Conservation (phyloP, 202 grass and related monocot species). For the Dendrocalamus latiflorus region DNA sequence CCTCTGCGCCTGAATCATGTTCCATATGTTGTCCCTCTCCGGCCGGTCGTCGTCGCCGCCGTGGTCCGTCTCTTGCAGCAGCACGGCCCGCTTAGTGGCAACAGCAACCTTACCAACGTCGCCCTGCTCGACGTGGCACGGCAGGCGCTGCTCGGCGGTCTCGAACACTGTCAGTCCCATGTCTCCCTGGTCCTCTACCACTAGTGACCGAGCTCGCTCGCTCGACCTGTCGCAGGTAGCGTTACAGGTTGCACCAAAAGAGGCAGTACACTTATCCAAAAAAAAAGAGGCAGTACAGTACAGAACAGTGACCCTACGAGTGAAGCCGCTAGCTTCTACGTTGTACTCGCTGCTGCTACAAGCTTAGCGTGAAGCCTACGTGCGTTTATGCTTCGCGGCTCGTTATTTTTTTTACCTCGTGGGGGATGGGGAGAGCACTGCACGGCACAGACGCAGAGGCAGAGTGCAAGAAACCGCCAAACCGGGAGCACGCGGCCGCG, state of each 20-base stretch:
- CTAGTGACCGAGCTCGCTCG: neutral
- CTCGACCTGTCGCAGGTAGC: slow-evolving; percentile 21
- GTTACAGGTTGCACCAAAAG: neutral
- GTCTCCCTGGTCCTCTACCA: neutral
- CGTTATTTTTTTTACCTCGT: neutral
- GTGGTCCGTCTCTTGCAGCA: slow-evolving; percentile 32
- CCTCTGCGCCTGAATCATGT: slow-evolving; percentile 59
- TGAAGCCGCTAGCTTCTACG: slow-evolving; percentile 10
- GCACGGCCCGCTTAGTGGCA: slow-evolving; percentile 17
- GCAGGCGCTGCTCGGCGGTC: slow-evolving; percentile 36
- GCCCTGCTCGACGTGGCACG: slow-evolving; percentile 31
- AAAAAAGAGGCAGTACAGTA: neutral
- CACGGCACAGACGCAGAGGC: neutral
- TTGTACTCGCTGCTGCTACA: neutral
- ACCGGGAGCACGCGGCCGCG: slow-evolving; percentile 17
- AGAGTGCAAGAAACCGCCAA: neutral
- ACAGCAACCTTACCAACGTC: neutral
- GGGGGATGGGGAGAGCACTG: neutral
- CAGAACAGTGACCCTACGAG: neutral
- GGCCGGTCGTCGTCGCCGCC: slow-evolving; percentile 25
- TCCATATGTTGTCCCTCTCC: slow-evolving; percentile 52
- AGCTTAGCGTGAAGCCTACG: neutral
- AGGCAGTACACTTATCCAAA: too few species aligned
- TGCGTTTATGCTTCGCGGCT: slow-evolving; percentile 18
- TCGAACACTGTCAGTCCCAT: slow-evolving; percentile 50